Evolutionary conservation across 2,329 filamentous ascomycete species (phyloP).

Genomic region (Trichoderma atrobrunneum): DNA sequence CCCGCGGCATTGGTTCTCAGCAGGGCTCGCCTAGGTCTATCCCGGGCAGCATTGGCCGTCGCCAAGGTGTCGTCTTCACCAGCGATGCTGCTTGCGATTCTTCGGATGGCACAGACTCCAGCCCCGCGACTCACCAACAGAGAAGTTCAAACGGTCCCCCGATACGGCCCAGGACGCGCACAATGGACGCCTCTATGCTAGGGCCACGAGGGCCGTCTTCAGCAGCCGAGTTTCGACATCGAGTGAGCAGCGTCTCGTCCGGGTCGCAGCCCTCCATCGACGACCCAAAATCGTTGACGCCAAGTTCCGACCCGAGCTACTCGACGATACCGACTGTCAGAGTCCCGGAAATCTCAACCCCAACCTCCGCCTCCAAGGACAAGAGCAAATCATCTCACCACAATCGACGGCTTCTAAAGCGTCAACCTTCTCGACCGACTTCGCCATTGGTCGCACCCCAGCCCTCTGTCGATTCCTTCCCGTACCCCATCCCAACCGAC

Average conservation of each 20-base stretch:
- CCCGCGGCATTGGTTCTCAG: slow-evolving; percentile 29
- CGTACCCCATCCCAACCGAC: slow-evolving; percentile 58
- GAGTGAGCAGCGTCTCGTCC: slow-evolving; percentile 68
- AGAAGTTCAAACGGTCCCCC: slow-evolving; percentile 33
- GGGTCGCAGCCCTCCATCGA: slow-evolving; percentile 50
- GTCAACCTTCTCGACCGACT: slow-evolving; percentile 53
- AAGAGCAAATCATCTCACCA: slow-evolving; percentile 45
- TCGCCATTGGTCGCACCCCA: slow-evolving; percentile 54
- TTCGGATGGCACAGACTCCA: slow-evolving; percentile 41
- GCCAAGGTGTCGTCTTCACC: slow-evolving; percentile 61
- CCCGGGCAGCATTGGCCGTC: slow-evolving; percentile 40
- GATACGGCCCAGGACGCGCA: slow-evolving; percentile 55
- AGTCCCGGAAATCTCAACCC: slow-evolving; percentile 34
- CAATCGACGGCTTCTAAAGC: slow-evolving; percentile 54
- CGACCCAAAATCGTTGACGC: slow-evolving; percentile 42
- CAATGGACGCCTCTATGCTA: slow-evolving; percentile 55
- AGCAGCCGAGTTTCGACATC: slow-evolving; percentile 53
- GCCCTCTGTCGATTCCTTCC: slow-evolving; percentile 59
- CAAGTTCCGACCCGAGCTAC: slow-evolving; percentile 44
- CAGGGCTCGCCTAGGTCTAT: slow-evolving; percentile 35
- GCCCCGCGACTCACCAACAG: slow-evolving; percentile 30
- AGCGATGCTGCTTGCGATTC: slow-evolving; percentile 53
- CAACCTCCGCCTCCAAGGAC: slow-evolving; percentile 28
- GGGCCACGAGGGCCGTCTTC: slow-evolving; percentile 41
- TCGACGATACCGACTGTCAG: slow-evolving; percentile 38